A percentile compares a stretch with the other conserved stretches of the same genome.
These are phyloP conservation scores for Petunia secreta DNA, from an alignment of 257 asterid genomes.

Conservation along the genomic window DNA sequence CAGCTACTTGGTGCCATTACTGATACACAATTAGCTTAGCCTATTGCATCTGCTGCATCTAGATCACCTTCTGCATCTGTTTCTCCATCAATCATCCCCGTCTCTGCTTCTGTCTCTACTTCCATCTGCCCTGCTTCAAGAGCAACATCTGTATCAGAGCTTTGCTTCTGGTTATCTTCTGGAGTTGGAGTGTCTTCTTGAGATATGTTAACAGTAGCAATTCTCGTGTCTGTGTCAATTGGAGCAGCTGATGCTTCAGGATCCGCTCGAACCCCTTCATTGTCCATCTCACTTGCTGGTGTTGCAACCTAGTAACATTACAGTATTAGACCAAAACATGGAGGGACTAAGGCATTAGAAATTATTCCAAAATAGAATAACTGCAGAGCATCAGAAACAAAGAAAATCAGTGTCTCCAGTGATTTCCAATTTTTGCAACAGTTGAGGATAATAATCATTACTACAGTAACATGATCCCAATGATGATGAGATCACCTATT, in stretches of 20 bases:
- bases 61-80: conserved; percentile 61
- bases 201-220: conserved; percentile 53
- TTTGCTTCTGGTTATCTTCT: conserved; percentile 68
- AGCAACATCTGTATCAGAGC: conserved; percentile 62
- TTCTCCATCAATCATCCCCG: conserved; percentile 57
- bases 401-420: background rate
- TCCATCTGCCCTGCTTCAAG: conserved; percentile 71
- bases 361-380: background rate
- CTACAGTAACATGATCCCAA: background rate
- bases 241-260: conserved; percentile 55
- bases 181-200: conserved; percentile 68
- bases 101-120: conserved; percentile 36
- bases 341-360: background rate
- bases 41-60: conserved; percentile 41
- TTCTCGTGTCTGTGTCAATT: conserved; percentile 52
- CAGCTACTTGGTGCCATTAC: background rate
- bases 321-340: background rate
- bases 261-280: conserved; percentile 55
- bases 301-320: conserved; percentile 46
- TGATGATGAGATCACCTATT: background rate
- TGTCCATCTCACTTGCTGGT: conserved; percentile 60
- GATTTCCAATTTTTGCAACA: background rate
- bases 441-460: background rate
- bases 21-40: background rate
- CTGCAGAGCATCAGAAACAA: background rate